Percentiles rank a stretch among this genome's conserved stretches.
Evolutionary conservation across 2,329 filamentous ascomycete species (phyloP).

Genomic region (Neofusicoccum kwambonambiense): DNA sequence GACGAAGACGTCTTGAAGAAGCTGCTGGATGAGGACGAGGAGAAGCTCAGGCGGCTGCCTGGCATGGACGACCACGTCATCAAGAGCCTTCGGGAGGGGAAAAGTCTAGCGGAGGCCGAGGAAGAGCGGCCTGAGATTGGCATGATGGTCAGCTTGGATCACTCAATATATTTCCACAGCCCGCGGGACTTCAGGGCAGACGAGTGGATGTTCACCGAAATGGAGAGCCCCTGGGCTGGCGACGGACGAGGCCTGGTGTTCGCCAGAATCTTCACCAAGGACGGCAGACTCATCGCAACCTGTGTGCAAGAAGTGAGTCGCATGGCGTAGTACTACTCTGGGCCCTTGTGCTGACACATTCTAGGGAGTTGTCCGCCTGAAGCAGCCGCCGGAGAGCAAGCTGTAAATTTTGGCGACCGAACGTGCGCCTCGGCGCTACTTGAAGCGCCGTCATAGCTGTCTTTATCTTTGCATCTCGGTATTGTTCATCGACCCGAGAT

Average conservation of each 20-base stretch:
- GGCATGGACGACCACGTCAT: conserved; percentile 54
- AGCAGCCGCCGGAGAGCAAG: conserved; percentile 33
- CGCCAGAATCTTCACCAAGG: conserved; percentile 69
- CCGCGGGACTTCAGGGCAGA: conserved; percentile 52
- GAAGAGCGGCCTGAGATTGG: conserved; percentile 60
- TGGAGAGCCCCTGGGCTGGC: conserved; percentile 77
- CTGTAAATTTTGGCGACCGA: conserved; percentile 15
- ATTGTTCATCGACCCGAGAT: background rate
- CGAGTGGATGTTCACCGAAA: conserved; percentile 78
- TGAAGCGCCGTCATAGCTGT: background rate
- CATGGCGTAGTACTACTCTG: background rate
- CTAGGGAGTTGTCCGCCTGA: conserved; percentile 54
- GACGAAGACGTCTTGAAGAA: conserved; percentile 46
- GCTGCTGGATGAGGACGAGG: conserved; percentile 46
- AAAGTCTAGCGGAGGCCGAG: conserved; percentile 50
- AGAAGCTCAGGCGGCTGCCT: conserved; percentile 41
- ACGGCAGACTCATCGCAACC: conserved; percentile 72
- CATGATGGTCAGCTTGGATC: conserved; percentile 85
- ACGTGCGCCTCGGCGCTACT: background rate
- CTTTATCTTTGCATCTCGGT: background rate
- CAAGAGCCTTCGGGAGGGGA: conserved; percentile 37
- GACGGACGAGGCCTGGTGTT: conserved; percentile 74
- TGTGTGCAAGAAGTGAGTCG: conserved; percentile 71
- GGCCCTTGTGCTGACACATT: conserved; percentile 23
- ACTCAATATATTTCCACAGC: conserved; percentile 59